Evolutionary conservation across 2,329 filamentous ascomycete species (phyloP).

Genomic region (Huntiella abstrusa): DNA sequence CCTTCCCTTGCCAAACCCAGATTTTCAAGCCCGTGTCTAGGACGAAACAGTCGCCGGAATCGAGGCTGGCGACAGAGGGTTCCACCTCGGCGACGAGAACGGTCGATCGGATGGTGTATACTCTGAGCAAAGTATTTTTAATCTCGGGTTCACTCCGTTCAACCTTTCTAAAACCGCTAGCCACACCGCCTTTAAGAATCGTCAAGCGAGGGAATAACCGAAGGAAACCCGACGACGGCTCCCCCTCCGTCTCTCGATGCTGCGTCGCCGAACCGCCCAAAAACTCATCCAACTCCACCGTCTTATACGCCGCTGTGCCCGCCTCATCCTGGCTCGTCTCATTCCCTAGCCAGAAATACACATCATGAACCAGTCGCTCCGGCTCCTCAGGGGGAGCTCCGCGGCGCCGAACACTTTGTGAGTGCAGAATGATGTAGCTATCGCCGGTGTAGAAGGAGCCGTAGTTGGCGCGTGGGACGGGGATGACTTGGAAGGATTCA

Average conservation of each 20-base stretch:
- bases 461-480: conserved; percentile 36
- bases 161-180: conserved; percentile 45
- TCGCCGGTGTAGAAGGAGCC: conserved; percentile 49
- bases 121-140: conserved; percentile 34
- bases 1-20: conserved; percentile 50
- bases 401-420: conserved; percentile 28
- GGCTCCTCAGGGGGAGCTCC: conserved; percentile 17
- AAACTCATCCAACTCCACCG: conserved; percentile 51
- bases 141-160: conserved; percentile 27
- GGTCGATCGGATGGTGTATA: conserved; percentile 38
- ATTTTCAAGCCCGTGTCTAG: conserved; percentile 44
- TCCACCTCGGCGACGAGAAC: conserved; percentile 39
- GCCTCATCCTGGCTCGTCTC: conserved; percentile 51
- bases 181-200: conserved; percentile 41
- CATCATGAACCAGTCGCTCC: conserved; percentile 37
- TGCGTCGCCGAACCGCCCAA: conserved; percentile 41
- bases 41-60: conserved; percentile 48
- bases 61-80: conserved; percentile 40
- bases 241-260: conserved; percentile 42
- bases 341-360: conserved; percentile 51
- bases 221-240: conserved; percentile 40
- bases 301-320: conserved; percentile 51
- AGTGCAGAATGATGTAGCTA: conserved; percentile 47
- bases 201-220: conserved; percentile 39
- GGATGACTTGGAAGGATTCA: conserved; percentile 44